Base-by-base conservation (phyloP, 2,329 filamentous ascomycete genomes). In the Epichloe typhina region DNA sequence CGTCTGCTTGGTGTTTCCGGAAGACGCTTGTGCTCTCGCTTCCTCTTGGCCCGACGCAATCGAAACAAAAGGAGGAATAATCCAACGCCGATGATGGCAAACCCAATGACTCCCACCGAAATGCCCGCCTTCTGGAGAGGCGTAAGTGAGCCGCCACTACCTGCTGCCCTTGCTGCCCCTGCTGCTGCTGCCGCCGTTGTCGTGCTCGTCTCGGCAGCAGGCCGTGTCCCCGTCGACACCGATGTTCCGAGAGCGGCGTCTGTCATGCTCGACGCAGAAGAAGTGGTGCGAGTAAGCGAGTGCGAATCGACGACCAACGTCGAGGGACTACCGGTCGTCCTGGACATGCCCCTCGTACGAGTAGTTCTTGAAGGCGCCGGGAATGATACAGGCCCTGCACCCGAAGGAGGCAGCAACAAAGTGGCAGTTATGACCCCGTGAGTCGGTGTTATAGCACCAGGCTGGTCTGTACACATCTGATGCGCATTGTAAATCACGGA, bases 401-500 rank as follows among this genome's bases (percentile, higher is more conserved):
- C 54, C 4, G 59, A 53, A 5, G 64, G 58, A 3, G 62, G 64
- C 44, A 64, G 55, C 39, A 76, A 61, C 26, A 82, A 59, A 0
- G 80, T 82, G 21, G 79, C 80, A 31, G 76, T 76, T 47, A 84
- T 72, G 21, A 74, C 74, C 19, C 67, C 61, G 60, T 82, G 78
- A 5, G 80, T 84, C 49, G 76, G 76, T n/a, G 70, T 65, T 33
- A 76, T 66, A 5, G 80, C 78, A 47, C 65, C 66, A 3, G 64
- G 58, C 52, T 78, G 63, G 4, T 68, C 70, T 39, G 64, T 61
- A 59, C 84, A 88, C 67, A 88, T 80, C 21, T 65, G 60, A 56
- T 76, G 77, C n/a, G 76, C 78, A 52, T 66, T 68, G 50, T 75
- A 66, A 3, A 74, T 70, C 33, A 69, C 65, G 8, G 59, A 52